Base-by-base conservation (phyloP, 2,329 filamentous ascomycete species). In the Verticillium longisporum region DNA sequence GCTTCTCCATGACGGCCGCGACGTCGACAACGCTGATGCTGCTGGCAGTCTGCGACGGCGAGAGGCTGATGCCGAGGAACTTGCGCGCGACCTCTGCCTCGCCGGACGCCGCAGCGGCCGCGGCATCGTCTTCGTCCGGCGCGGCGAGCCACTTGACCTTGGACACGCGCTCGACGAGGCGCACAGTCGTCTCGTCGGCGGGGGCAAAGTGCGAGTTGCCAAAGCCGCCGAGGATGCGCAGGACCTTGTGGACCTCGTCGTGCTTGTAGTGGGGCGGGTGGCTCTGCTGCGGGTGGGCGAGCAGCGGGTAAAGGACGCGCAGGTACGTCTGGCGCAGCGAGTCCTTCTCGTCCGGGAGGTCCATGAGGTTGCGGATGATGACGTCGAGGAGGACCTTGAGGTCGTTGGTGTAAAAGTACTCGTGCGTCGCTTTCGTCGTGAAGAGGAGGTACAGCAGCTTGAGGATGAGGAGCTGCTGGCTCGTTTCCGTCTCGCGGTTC, bases 331-430 rank as follows among this genome's bases (percentile, higher is more conserved):
- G 95, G 41, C 94, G 86, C 61, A 99, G 79, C 18, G 86, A 81
- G 64, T 82, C 80, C 63, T 85, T 87, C 71, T 97, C 94, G 69
- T 94, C 89, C 0, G 96, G 95, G 9, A 99, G 81, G 72, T 99
- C 95, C 69, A 98, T 87, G n/a, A 99, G 81, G 70, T 99, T 99
- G 54, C 95, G 90, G 63, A 99, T 91, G 62, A 99, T 92, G 65
- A 99, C 95, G 71, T 99, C 95, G 56, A 98, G 83, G 15, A 99
- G 84, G 4, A 99, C 95, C 62, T 92, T 90, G 34, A 99, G 81
- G 70, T 99, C 95, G 72, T 99, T 99, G 33, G 92, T 97, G 75
- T 98, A 99, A 72, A 99, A 99, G 75, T 98, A 99, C 76, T 99
- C 95, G 73, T 95, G 92, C 0, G 95, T 99, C 15, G 89, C 85